Evolutionary conservation across 2,329 filamentous ascomycete species (phyloP).

Genomic region (Rutstroemia sp.): DNA sequence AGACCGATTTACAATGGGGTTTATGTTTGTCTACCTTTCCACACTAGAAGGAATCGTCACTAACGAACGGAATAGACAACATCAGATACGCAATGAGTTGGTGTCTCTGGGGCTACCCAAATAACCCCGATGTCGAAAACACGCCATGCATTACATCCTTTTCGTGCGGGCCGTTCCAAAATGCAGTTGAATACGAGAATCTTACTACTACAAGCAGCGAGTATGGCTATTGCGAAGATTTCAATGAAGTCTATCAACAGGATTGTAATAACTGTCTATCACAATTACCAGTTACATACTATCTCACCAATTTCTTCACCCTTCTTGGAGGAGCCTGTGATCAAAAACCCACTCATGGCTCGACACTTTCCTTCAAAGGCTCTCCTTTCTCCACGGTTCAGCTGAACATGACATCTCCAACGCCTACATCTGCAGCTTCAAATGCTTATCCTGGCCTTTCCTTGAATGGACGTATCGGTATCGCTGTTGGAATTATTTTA

Average conservation of each 20-base stretch:
- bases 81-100: conserved; percentile 47
- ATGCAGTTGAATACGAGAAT: conserved; percentile 42
- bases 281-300: conserved; percentile 31
- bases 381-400: conserved; percentile 41
- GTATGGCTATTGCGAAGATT: conserved; percentile 46
- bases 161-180: conserved; percentile 43
- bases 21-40: conserved; percentile 41
- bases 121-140: conserved; percentile 34
- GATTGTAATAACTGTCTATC: conserved; percentile 46
- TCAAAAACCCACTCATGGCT: conserved; percentile 41
- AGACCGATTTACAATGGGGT: conserved; percentile 46
- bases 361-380: conserved; percentile 43
- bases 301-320: conserved; percentile 47
- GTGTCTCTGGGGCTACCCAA: conserved; percentile 46
- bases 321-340: conserved; percentile 41
- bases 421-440: conserved; percentile 29
- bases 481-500: conserved; percentile 45
- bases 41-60: background rate
- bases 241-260: conserved; percentile 23
- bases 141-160: conserved; percentile 46
- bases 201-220: conserved; percentile 36
- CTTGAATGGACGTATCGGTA: conserved; percentile 50
- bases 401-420: conserved; percentile 45
- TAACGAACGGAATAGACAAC: conserved; percentile 40
- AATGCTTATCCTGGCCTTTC: conserved; percentile 33